Evolutionary conservation across 1,139 yeast species (phyloP).

Genomic region (Geotrichum phurueaensis): DNA sequence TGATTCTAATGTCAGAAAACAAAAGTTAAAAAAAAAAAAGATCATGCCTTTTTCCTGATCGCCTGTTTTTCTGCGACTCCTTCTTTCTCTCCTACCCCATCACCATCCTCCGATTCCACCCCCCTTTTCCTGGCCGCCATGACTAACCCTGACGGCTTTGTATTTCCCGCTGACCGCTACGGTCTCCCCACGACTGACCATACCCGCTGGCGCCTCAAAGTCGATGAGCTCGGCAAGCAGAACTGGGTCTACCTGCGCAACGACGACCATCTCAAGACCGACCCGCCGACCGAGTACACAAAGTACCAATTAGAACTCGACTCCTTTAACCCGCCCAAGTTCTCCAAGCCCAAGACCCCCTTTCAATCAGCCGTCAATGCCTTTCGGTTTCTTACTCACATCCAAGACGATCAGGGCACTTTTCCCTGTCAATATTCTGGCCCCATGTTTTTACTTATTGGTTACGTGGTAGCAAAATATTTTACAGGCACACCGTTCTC

Average conservation of each 20-base stretch:
- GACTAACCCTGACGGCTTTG: conserved; percentile 1
- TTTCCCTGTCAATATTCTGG: conserved; percentile 94
- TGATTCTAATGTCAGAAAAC: background rate
- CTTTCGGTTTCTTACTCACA: conserved; percentile 56
- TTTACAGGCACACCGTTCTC: conserved; percentile 65
- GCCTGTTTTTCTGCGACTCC: background rate
- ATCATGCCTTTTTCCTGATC: background rate
- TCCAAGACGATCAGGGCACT: conserved; percentile 75
- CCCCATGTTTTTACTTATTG: conserved; percentile 95
- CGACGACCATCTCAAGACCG: conserved; percentile 33
- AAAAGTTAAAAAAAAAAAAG: background rate
- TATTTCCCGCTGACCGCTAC: conserved; percentile 33
- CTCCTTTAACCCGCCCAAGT: conserved; percentile 33
- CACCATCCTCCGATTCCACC: background rate
- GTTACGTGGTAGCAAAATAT: conserved; percentile 72
- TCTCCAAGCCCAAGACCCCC: conserved; percentile 38
- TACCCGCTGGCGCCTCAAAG: conserved; percentile 65
- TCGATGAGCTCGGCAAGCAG: conserved; percentile 69
- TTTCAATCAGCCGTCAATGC: conserved; percentile 66
- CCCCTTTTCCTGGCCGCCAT: background rate
- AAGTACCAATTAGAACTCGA: conserved; percentile 59
- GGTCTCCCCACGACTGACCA: conserved; percentile 67
- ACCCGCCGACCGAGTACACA: conserved; percentile 36
- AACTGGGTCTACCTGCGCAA: conserved; percentile 66
- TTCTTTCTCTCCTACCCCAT: background rate